A percentile compares a stretch with the other conserved stretches of the same genome.
Evolutionary conservation across 495 filamentous ascomycete species (phyloP).

Genomic region (Aspergillus kassunensis): DNA sequence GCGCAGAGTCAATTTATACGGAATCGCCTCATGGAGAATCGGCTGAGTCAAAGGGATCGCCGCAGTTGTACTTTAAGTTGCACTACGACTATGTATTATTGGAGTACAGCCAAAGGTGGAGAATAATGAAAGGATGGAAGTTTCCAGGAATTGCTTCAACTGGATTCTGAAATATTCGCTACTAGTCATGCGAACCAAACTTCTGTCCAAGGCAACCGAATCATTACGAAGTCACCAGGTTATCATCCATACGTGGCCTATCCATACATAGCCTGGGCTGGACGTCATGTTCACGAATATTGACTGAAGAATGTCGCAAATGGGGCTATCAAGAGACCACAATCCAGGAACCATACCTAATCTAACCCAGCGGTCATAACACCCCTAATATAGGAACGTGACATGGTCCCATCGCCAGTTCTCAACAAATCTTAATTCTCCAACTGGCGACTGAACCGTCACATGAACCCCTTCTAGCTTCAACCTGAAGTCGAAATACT

Average conservation of each 20-base stretch:
- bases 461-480: background rate
- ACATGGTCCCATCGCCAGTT: background rate
- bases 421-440: background rate
- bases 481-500: no score
- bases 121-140: constrained; percentile 2
- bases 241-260: background rate
- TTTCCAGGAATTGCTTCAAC: constrained; percentile 5
- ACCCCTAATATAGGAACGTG: constrained; percentile 10
- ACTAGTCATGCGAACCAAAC: no score
- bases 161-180: constrained; percentile 3
- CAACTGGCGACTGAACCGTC: background rate
- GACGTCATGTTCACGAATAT: background rate
- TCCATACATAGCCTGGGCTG: no score
- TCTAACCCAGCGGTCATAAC: background rate
- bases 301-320: constrained; percentile 5
- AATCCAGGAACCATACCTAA: no score
- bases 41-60: constrained; percentile 18
- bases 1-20: constrained; percentile 27
- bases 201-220: background rate
- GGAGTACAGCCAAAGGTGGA: constrained; percentile 12
- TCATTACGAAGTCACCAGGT: background rate
- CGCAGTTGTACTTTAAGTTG: constrained; percentile 3
- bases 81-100: background rate
- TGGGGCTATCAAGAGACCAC: background rate
- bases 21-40: constrained; percentile 15